Percentiles rank a stretch among this genome's conserved stretches.
phyloP scores from a whole-genome alignment of 129 eudicot species.

The Flaveria sonorensis region DNA sequence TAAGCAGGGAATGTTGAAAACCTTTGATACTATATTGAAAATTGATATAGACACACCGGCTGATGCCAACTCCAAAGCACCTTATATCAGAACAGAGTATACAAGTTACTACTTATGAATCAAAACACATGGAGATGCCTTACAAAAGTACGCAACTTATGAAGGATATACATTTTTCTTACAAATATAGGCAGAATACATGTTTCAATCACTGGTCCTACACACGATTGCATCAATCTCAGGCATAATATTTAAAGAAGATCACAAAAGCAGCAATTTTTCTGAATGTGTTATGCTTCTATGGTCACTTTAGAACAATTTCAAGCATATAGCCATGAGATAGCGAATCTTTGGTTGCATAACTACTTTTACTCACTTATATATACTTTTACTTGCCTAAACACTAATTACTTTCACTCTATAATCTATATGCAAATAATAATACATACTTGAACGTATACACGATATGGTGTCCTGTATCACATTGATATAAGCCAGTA shows the following conservation, averaged over 20 bases:
- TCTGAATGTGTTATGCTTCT: neutral
- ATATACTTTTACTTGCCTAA: neutral
- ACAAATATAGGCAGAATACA: neutral
- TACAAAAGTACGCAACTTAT: neutral
- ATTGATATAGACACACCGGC: slow-evolving; percentile 75
- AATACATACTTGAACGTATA: neutral
- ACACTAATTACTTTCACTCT: neutral
- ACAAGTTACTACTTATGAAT: slow-evolving; percentile 19
- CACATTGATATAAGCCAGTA: neutral
- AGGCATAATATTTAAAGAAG: neutral
- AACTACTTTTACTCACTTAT: neutral
- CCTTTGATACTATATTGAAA: slow-evolving; percentile 70
- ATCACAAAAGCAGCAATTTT: neutral
- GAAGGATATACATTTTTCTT: neutral
- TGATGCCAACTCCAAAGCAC: slow-evolving; percentile 73
- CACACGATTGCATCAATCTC: neutral
- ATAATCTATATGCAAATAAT: neutral
- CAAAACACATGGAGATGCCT: neutral
- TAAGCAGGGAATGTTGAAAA: slow-evolving; percentile 78
- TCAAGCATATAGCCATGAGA: neutral
- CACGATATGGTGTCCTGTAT: neutral
- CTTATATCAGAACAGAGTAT: slow-evolving; percentile 33
- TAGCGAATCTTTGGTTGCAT: neutral
- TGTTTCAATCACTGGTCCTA: neutral
- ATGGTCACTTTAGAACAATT: neutral